Percentiles rank a stretch among this genome's conserved stretches.
Evolutionary conservation across 1,284 basidiomycete species (phyloP).

Genomic region (Meripilus lineatus): DNA sequence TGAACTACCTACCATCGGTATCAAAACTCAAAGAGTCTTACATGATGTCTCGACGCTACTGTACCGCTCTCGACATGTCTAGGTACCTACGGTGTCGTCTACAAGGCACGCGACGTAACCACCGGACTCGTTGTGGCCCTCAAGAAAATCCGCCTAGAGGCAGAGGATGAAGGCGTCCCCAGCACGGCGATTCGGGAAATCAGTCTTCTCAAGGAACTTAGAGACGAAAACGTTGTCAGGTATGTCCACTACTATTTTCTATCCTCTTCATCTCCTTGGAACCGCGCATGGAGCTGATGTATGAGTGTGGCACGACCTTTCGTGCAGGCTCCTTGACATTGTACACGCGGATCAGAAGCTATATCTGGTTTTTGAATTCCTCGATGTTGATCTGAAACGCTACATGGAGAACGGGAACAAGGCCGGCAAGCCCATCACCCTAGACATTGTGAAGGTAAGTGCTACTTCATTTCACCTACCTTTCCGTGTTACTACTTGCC

Average conservation of each 20-base stretch:
- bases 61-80: constrained; percentile 1
- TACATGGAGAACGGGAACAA: constrained; percentile 91
- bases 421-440: constrained; percentile 63
- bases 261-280: constrained; percentile 10
- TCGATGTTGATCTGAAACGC: constrained; percentile 91
- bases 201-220: constrained; percentile 93
- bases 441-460: constrained; percentile 82
- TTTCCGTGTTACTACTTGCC: neutral
- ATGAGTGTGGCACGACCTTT: constrained; percentile 8
- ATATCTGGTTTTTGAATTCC: constrained; percentile 95
- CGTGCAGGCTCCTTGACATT: constrained; percentile 85
- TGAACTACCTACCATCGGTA: neutral
- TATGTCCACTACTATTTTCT: constrained; percentile 32
- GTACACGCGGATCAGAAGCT: constrained; percentile 96
- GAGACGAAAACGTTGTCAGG: constrained; percentile 93
- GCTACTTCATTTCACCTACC: neutral
- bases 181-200: constrained; percentile 98
- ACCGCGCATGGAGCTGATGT: constrained; percentile 6
- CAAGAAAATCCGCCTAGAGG: constrained; percentile 98
- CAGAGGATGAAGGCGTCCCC: constrained; percentile 97
- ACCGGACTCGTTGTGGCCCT: constrained; percentile 82
- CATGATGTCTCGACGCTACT: neutral
- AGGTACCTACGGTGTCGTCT: constrained; percentile 99
- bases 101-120: constrained; percentile 80
- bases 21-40: neutral